Evolutionary conservation across 1,284 basidiomycete species (phyloP).

Genomic region (Moesziomyces parantarcticus): DNA sequence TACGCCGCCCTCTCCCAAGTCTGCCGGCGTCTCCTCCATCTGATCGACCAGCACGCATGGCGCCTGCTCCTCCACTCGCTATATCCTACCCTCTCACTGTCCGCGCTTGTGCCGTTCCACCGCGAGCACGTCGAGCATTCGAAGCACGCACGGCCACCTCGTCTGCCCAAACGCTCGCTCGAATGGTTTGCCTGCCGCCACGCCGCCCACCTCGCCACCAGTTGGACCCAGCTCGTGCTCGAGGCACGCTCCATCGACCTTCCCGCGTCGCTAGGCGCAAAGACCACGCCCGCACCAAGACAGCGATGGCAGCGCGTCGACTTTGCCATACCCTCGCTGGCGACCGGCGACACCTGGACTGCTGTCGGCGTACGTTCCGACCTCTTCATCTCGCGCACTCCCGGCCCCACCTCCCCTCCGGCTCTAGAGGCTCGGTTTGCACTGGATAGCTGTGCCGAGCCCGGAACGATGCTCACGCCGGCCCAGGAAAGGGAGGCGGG

Average conservation of each 20-base stretch:
- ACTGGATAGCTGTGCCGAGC: background rate
- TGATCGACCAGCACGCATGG: constrained; percentile 37
- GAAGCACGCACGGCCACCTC: background rate
- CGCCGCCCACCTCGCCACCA: background rate
- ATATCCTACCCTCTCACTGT: background rate
- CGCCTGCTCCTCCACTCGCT: background rate
- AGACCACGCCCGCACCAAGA: too few relatives aligned
- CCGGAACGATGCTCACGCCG: background rate
- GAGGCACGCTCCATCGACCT: background rate
- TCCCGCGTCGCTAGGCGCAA: background rate
- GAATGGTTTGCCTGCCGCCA: constrained; percentile 20
- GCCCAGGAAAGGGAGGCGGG: background rate
- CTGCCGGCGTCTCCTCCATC: constrained; percentile 1
- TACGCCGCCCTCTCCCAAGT: constrained; percentile 14
- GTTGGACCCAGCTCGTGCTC: constrained; percentile 14
- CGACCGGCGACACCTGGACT: constrained; percentile 5
- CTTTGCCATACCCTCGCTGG: constrained; percentile 30
- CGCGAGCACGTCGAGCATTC: background rate
- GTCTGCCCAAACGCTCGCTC: background rate
- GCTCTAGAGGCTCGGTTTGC: background rate
- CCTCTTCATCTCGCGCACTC: constrained; percentile 7
- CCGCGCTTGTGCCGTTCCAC: background rate
- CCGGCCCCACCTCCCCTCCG: background rate
- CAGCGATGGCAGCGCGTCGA: background rate
- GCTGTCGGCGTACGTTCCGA: constrained; percentile 28